Percentiles rank a stretch among this genome's conserved stretches.
Conservation (phyloP, 495 filamentous ascomycete genomes). For the Penicillium subrubescens region DNA sequence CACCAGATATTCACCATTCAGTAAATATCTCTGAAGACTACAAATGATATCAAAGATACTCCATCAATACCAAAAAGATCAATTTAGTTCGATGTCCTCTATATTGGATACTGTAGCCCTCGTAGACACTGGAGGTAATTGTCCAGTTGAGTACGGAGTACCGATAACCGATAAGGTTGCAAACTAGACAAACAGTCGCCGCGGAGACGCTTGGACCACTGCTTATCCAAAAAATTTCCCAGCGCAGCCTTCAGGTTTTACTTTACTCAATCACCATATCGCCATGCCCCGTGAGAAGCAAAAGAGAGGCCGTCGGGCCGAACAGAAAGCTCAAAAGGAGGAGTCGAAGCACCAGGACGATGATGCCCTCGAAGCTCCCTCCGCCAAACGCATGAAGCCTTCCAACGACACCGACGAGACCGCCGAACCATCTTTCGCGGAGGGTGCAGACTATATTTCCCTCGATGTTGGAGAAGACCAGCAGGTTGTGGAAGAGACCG, state of each 20-base stretch:
- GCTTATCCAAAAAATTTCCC: constrained; percentile 46
- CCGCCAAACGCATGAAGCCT: constrained; percentile 43
- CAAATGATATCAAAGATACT: too few relatives aligned
- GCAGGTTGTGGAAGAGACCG: constrained; percentile 15
- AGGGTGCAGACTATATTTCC: constrained; percentile 41
- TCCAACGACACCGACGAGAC: constrained; percentile 26
- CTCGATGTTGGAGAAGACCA: constrained; percentile 30
- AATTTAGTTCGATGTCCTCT: neutral
- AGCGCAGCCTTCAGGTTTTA: constrained; percentile 2
- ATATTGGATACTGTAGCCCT: neutral
- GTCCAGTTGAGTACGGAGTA: neutral
- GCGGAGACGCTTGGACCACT: constrained; percentile 45
- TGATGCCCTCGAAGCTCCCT: constrained; percentile 41
- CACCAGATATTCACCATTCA: neutral
- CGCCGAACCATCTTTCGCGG: constrained; percentile 23
- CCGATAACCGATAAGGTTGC: constrained; percentile 12
- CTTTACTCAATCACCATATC: constrained; percentile 15
- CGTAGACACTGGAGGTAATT: too few relatives aligned
- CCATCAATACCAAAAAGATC: neutral
- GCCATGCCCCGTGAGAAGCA: constrained; percentile 60
- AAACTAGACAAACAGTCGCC: constrained; percentile 35
- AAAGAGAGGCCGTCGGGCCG: constrained; percentile 67
- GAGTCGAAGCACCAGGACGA: constrained; percentile 47
- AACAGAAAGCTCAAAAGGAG: constrained; percentile 50
- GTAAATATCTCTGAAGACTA: neutral